Evolutionary conservation across 2,329 filamentous ascomycete species (phyloP).

Genomic region (Leptographium flavum): DNA sequence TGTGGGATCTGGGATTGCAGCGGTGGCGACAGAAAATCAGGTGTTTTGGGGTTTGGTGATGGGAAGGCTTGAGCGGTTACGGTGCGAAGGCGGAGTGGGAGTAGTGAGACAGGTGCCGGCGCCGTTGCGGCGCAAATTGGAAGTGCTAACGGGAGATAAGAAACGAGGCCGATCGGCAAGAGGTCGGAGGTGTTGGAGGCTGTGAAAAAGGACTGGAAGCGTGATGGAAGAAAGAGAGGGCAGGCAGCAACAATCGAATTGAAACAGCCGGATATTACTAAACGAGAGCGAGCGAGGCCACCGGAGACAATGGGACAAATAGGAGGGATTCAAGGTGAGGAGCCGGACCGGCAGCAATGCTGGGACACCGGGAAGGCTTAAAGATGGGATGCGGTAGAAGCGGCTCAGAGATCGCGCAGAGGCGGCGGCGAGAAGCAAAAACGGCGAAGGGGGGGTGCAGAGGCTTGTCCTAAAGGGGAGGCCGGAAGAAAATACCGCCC

Average conservation of each 20-base stretch:
- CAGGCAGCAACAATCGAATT: neutral
- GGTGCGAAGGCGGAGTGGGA: neutral
- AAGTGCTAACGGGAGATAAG: neutral
- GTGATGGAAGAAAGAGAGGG: neutral
- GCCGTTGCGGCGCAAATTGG: neutral
- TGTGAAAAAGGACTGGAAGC: neutral
- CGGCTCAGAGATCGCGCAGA: neutral
- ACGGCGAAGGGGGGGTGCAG: neutral
- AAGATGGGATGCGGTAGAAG: neutral
- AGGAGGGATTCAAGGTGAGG: too few relatives aligned
- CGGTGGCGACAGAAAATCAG: slow-evolving; percentile 3
- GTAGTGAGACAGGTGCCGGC: neutral
- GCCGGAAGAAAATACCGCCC: neutral
- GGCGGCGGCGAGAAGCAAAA: neutral
- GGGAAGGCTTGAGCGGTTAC: neutral
- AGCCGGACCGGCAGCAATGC: neutral
- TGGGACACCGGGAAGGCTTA: neutral
- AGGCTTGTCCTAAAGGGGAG: neutral
- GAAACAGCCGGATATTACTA: neutral
- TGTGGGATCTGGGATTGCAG: neutral
- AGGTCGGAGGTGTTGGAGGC: neutral
- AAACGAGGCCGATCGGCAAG: neutral
- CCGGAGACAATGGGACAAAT: neutral
- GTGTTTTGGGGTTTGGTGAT: slow-evolving; percentile 1
- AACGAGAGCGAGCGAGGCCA: neutral